Percentiles rank a stretch among this genome's conserved stretches.
Conservation (phyloP, 208 protist genomes). For the Trypanosoma vivax region DNA sequence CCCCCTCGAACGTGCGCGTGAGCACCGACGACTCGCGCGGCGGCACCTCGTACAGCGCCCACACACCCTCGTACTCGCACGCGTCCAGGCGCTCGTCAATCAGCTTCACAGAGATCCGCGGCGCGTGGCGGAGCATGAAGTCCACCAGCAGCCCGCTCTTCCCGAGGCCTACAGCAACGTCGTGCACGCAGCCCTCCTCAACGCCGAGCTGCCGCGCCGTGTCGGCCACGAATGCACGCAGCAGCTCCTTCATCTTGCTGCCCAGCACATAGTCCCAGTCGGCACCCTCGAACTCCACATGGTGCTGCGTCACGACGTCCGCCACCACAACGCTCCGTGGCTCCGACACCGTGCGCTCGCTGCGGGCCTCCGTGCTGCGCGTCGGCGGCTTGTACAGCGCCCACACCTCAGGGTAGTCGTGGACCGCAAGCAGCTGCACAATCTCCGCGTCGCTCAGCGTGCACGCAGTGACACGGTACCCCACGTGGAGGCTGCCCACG, state of each 20-base stretch:
- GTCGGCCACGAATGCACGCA: not conserved
- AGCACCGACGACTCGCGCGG: conserved; percentile 7
- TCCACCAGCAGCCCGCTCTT: not conserved
- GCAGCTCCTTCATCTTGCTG: not conserved
- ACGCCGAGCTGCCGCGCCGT: not conserved
- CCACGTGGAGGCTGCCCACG: not conserved
- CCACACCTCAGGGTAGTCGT: not conserved
- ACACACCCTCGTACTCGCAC: not conserved
- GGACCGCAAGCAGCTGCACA: not conserved
- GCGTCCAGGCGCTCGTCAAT: conserved; percentile 14
- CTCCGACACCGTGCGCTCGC: not conserved
- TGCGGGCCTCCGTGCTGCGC: not conserved
- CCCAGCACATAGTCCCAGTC: not conserved
- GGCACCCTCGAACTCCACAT: not conserved
- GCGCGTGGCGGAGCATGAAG: not conserved
- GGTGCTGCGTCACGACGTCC: not conserved
- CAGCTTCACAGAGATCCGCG: not conserved
- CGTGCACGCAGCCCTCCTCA: not conserved
- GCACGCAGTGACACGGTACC: not conserved
- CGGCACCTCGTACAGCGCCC: not conserved
- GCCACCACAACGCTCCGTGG: not conserved
- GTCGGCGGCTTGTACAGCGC: not conserved
- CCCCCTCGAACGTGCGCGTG: not conserved
- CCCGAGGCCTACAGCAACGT: not conserved
- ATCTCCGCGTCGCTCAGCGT: not conserved